Evolutionary conservation across 805 yeast genomes (phyloP).

Genomic region (Hyphopichia homilentoma): DNA sequence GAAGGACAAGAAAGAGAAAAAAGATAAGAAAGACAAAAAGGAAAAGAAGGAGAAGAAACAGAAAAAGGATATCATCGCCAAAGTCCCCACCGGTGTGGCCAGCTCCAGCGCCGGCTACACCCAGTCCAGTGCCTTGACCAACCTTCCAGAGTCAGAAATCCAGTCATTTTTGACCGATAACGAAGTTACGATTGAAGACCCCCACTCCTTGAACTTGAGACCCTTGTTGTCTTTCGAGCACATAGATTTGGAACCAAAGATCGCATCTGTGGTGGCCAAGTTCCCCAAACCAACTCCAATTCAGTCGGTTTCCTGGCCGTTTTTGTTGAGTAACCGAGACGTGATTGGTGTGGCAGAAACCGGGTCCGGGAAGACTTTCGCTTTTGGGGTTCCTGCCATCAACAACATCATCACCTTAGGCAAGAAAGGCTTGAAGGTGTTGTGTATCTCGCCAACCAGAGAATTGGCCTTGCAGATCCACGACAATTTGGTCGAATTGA

Average conservation of each 20-base stretch:
- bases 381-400: constrained; percentile 97
- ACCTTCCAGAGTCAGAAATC: constrained; percentile 51
- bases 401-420: constrained; percentile 52
- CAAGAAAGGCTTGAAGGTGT: constrained; percentile 59
- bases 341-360: constrained; percentile 98
- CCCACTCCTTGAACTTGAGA: constrained; percentile 45
- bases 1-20: constrained; percentile 26
- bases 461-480: constrained; percentile 93
- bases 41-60: constrained; percentile 15
- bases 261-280: constrained; percentile 58
- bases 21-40: constrained; percentile 19
- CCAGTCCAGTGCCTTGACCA: constrained; percentile 37
- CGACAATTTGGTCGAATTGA: constrained; percentile 71
- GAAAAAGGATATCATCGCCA: constrained; percentile 1
- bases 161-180: constrained; percentile 62
- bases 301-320: constrained; percentile 95
- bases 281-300: constrained; percentile 94
- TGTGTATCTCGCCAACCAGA: constrained; percentile 94
- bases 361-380: constrained; percentile 96
- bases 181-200: constrained; percentile 79
- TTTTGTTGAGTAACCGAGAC: constrained; percentile 69
- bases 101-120: constrained; percentile 20
- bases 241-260: constrained; percentile 48
- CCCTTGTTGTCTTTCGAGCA: constrained; percentile 71
- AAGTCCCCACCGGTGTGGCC: constrained; percentile 8